These are phyloP conservation scores for Blastocladiella britannica DNA, from an alignment of 192 early-diverging fungal genomes.

Conservation along the genomic window DNA sequence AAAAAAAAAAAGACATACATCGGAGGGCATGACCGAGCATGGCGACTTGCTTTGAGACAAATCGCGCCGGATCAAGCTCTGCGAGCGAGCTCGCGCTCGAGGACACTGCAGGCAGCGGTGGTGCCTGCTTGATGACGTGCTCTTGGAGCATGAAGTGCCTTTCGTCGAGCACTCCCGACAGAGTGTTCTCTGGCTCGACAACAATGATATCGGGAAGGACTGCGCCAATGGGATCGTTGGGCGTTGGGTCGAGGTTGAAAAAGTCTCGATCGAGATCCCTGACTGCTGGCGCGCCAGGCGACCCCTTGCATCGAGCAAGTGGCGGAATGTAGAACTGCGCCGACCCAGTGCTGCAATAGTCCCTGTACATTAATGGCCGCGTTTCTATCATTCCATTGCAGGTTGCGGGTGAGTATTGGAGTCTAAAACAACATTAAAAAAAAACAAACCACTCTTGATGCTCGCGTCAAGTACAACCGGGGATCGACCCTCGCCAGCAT, in stretches of 20 bases:
- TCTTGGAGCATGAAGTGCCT: background rate
- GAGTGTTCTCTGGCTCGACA: background rate
- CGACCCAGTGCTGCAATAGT: background rate
- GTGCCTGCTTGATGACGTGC: background rate
- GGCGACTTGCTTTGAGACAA: too few species aligned
- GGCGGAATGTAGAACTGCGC: too few species aligned
- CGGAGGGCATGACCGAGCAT: too few species aligned
- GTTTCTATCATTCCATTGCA: too few species aligned
- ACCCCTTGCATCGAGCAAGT: background rate
- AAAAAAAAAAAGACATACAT: too few species aligned
- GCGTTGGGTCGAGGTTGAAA: background rate
- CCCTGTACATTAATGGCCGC: background rate
- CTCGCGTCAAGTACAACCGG: background rate
- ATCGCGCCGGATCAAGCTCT: too few species aligned
- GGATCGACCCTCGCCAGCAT: background rate
- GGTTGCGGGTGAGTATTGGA: too few species aligned
- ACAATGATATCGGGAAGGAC: background rate
- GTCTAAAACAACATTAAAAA: too few species aligned
- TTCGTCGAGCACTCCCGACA: background rate
- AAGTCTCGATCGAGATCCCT: background rate
- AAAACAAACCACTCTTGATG: too few species aligned
- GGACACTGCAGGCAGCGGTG: too few species aligned
- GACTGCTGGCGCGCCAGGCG: background rate
- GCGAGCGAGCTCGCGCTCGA: too few species aligned
- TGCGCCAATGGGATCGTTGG: background rate